Base-by-base conservation (phyloP, 768 basidiomycete genomes). In the Mycena venus region DNA sequence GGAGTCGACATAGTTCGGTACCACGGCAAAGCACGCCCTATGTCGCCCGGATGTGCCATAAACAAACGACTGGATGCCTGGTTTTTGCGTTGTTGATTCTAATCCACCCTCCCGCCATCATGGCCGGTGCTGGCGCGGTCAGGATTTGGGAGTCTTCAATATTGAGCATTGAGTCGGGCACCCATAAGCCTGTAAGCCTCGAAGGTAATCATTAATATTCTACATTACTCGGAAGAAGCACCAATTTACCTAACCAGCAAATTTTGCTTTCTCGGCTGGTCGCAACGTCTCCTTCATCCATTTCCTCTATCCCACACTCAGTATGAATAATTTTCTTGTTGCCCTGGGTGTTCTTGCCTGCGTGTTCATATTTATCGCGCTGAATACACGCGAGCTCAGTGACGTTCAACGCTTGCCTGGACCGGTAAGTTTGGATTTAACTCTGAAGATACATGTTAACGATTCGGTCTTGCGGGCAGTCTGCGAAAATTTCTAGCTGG, bases 401-500 rank as follows among this genome's bases (percentile, higher is more conserved):
- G 77, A 77, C 56, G 61, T 79, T 23, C 56, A 73, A 38, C 65
- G 51, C 21, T 68, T 80, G 4, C 78, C 79, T 53, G 79, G 79
- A 11, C 79, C 79, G 32, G 79, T 78, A 61, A 51, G 78, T 73
- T 74, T 56, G 44, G 34, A 6, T 56, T 73, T 73, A 44, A 23
- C 44, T 53, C 69, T 70, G 47, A 9, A 19, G n/a, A 21, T 21
- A 25, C 70, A n/a, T n/a, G n/a, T n/a, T 11, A 17, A 31, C 68
- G 27, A 19, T 53, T n/a, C 27, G 23, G 38, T 40, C n/a, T 19
- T 23, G 7, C 62, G 7, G 27, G 29, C 56, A 80, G 79, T 77
- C 78, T 49, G 70, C 75, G 23, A 65, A 44, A 25, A 72, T 80
- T 58, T 78, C 79, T 53, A 79, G 77, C 63, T 81, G 79, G 79